Evolutionary conservation across 2,329 filamentous ascomycete species (phyloP), one percentile per base, ranked within the genome.

Genomic region (Fusarium sp.): DNA sequence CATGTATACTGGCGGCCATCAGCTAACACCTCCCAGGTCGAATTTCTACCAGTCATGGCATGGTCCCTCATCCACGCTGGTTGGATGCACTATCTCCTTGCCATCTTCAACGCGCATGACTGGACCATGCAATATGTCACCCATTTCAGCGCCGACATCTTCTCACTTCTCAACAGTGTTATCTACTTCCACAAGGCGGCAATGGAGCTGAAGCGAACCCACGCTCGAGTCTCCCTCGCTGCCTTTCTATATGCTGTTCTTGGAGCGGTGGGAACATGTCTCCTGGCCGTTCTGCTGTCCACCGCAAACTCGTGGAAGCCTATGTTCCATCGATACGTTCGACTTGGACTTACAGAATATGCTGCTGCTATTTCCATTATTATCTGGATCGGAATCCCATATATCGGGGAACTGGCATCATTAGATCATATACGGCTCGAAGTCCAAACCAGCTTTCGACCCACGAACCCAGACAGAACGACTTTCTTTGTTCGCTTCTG

Each of bases 121-220:
- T 92, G 89, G 88, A 92, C 90, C 0, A 92, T 92, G 90, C 85
- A 88, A 74, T 92, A 92, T 79, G 90, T 92, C 54, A 92, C 90
- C 5, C 89, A 87, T 25, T 92, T 92, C 79, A 90, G 86, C 67
- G 90, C 88, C 47, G 90, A 92, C 78, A 90, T 92, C 61, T 92
- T 92, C 78, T 90, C 89, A 5, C 84, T 92, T 13, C 82, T 92
- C 33, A 92, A 92, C 80, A 90, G 88, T 73, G 87, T 92, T 65
- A 92, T 92, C 73, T 92, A 92, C 80, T 91, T 92, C 76, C 88
- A 91, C 80, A 92, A 92, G 80, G 89, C 90, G 4, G 85, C 90
- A 38, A 89, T 91, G 77, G 90, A 92, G 77, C 83, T 92, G 5
- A 83, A 91, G 79, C 85, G 90, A 53, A 89, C 88, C 9, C 89